Conservation (phyloP, 176 grass and related monocot species). For the Neostapfia colusana region DNA sequence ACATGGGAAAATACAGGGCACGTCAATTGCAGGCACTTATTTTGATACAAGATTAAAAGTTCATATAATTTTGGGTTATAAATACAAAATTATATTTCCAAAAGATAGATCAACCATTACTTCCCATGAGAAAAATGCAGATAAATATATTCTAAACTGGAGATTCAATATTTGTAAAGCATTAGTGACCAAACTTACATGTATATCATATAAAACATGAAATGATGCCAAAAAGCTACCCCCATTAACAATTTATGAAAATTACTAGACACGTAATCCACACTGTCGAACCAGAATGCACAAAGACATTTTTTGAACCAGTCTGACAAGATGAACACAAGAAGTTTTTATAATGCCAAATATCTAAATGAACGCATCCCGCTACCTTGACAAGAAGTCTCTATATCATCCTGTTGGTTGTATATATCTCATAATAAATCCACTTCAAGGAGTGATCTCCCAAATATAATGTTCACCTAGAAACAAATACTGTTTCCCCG, state of each 20-base stretch:
- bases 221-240: not conserved
- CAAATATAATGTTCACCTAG: not conserved
- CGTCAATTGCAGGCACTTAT: not conserved
- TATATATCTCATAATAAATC: constrained; percentile 1
- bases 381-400: not conserved
- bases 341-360: not conserved
- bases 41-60: not conserved
- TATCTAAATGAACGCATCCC: constrained; percentile 9
- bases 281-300: no score
- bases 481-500: not conserved
- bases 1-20: not conserved
- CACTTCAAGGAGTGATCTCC: not conserved
- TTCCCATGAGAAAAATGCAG: not conserved
- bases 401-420: not conserved
- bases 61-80: not conserved
- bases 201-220: constrained; percentile 26
- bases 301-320: not conserved
- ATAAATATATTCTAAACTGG: not conserved
- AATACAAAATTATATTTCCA: not conserved
- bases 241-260: not conserved
- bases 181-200: not conserved
- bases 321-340: not conserved
- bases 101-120: constrained; percentile 8
- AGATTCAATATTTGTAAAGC: not conserved
- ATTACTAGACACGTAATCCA: not conserved